Percentiles rank a stretch among this genome's conserved stretches.
Evolutionary conservation across 1,284 basidiomycete species (phyloP).

Genomic region (Amylostereum areolatum): DNA sequence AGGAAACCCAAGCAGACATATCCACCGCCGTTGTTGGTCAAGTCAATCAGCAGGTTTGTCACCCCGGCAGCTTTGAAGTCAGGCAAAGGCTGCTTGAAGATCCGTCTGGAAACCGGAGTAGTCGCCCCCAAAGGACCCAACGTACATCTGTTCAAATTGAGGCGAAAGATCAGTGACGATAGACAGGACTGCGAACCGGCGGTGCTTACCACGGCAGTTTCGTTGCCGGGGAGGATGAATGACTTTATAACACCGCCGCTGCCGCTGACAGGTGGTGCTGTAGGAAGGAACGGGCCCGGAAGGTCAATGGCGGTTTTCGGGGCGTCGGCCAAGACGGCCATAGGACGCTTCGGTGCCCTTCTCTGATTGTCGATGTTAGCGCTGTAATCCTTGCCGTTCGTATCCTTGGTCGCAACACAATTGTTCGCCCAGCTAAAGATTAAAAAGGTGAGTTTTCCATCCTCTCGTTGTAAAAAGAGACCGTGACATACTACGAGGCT

Average conservation of each 20-base stretch:
- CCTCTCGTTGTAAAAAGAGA: background rate
- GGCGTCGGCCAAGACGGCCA: background rate
- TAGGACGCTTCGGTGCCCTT: background rate
- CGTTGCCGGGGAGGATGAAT: conserved; percentile 50
- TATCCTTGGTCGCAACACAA: conserved; percentile 46
- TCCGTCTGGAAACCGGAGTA: conserved; percentile 48
- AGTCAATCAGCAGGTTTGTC: conserved; percentile 47
- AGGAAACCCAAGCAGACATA: conserved; percentile 57
- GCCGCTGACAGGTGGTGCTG: conserved; percentile 36
- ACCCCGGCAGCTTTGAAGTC: conserved; percentile 44
- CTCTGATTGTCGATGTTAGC: too few species aligned
- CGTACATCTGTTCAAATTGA: conserved; percentile 34
- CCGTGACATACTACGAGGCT: conserved; percentile 41
- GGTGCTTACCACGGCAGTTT: conserved; percentile 40
- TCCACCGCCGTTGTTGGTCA: conserved; percentile 62
- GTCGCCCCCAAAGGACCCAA: conserved; percentile 50
- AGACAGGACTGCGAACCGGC: too few species aligned
- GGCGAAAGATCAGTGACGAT: too few species aligned
- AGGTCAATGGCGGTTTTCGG: conserved; percentile 34
- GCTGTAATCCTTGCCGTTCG: conserved; percentile 46
- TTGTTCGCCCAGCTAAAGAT: conserved; percentile 49
- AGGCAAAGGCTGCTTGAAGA: conserved; percentile 37
- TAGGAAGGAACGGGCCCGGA: conserved; percentile 44
- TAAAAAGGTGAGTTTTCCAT: background rate
- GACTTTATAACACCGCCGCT: conserved; percentile 53